Percentiles rank a stretch among this genome's conserved stretches.
Evolutionary conservation across 441 rosid species (phyloP).

Genomic region (Gossypium trilobum): DNA sequence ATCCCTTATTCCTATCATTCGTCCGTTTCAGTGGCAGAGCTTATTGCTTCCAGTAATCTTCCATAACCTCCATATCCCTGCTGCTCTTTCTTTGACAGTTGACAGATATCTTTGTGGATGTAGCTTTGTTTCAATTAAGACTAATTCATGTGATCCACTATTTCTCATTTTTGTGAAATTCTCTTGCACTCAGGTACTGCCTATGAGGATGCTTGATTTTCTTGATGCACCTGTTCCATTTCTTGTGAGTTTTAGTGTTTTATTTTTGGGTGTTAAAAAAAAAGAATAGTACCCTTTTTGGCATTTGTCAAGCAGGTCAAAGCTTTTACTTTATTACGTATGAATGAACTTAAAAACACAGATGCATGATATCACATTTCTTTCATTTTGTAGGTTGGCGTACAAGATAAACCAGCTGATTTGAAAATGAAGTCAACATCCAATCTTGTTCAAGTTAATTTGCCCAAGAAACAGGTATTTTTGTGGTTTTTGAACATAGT

Average conservation of each 20-base stretch:
- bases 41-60: slow-evolving; percentile 81
- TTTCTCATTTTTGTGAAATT: slow-evolving; percentile 14
- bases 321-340: not conserved
- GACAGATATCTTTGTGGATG: not conserved
- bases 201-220: slow-evolving; percentile 79
- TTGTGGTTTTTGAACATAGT: slow-evolving; percentile 12
- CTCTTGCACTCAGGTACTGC: slow-evolving; percentile 54
- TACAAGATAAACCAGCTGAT: not conserved
- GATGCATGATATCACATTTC: not conserved
- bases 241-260: slow-evolving; percentile 49
- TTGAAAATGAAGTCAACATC: slow-evolving; percentile 61
- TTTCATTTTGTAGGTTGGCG: slow-evolving; percentile 51
- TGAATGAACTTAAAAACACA: not conserved
- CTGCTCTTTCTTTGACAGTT: slow-evolving; percentile 8
- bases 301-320: not conserved
- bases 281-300: not conserved
- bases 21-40: slow-evolving; percentile 97
- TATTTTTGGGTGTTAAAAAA: not conserved
- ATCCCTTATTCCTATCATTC: slow-evolving; percentile 75
- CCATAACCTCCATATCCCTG: slow-evolving; percentile 9
- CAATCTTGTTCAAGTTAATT: slow-evolving; percentile 61
- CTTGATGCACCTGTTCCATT: slow-evolving; percentile 98
- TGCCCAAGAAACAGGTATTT: slow-evolving; percentile 66
- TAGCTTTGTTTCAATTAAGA: not conserved
- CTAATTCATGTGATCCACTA: not conserved